These are phyloP conservation scores for Claviceps capensis DNA, from an alignment of 2,329 filamentous ascomycete genomes.

Conservation along the genomic window DNA sequence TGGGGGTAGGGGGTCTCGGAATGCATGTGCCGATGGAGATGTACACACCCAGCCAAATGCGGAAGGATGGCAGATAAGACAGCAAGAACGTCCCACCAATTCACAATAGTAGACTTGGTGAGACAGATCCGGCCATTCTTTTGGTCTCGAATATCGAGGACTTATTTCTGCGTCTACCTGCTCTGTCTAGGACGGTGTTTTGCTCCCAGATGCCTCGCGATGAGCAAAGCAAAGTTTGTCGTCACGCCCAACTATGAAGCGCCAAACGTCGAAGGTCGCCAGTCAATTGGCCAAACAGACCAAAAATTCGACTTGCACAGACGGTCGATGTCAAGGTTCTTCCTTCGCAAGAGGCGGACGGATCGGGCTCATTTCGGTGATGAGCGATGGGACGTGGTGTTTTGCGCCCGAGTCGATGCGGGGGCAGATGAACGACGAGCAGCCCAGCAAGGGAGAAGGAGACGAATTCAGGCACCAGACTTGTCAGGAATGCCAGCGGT, in stretches of 20 bases:
- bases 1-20: not conserved
- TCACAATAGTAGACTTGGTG: not conserved
- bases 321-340: too few species aligned
- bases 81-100: not conserved
- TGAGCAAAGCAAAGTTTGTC: not conserved
- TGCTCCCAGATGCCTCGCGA: not conserved
- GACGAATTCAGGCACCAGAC: not conserved
- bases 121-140: not conserved
- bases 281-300: not conserved
- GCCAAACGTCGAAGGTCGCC: not conserved
- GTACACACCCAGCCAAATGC: constrained; percentile 2
- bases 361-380: not conserved
- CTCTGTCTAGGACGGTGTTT: not conserved
- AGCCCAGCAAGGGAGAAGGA: not conserved
- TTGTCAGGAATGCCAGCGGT: not conserved
- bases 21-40: not conserved
- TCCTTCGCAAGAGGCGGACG: not conserved
- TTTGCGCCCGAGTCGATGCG: not conserved
- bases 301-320: too few species aligned
- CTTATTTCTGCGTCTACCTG: not conserved
- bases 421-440: not conserved
- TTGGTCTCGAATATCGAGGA: not conserved
- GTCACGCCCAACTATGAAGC: not conserved
- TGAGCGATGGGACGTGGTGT: not conserved
- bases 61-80: constrained; percentile 3